These are phyloP conservation scores for Umbelopsis sp. DNA, from an alignment of 192 early-diverging fungal genomes.

Conservation along the genomic window DNA sequence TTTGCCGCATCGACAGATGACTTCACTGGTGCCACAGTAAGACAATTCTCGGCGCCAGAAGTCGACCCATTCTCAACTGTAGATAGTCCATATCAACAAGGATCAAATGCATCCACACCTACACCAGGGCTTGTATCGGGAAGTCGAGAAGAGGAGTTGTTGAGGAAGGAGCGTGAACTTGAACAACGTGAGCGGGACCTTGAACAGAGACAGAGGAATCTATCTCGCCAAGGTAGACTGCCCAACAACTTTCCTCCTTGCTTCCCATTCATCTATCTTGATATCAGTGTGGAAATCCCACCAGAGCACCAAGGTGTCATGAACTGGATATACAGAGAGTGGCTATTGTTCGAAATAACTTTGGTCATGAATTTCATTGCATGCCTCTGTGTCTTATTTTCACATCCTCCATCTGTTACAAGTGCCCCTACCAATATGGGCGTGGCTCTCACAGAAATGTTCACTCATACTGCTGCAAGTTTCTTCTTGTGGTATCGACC, in stretches of 20 bases:
- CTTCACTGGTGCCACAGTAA: constrained; percentile 22
- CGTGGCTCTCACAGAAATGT: constrained; percentile 71
- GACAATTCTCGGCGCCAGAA: constrained; percentile 22
- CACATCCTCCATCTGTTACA: constrained; percentile 61
- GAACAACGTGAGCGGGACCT: constrained; percentile 74
- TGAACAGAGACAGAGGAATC: constrained; percentile 59
- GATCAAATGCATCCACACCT: constrained; percentile 1
- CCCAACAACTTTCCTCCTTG: constrained; percentile 80
- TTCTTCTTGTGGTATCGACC: constrained; percentile 91
- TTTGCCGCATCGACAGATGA: constrained; percentile 18
- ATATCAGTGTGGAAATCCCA: constrained; percentile 76
- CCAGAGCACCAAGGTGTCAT: constrained; percentile 62
- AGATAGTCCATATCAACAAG: constrained; percentile 4
- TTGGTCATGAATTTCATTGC: constrained; percentile 79
- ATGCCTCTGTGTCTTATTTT: constrained; percentile 73
- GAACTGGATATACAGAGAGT: constrained; percentile 69
- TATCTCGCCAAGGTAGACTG: constrained; percentile 61
- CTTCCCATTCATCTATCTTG: constrained; percentile 81
- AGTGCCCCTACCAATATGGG: constrained; percentile 80
- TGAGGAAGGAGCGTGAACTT: constrained; percentile 75
- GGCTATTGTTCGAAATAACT: constrained; percentile 72
- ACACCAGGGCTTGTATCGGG: background rate
- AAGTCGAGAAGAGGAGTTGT: constrained; percentile 68
- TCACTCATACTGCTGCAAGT: constrained; percentile 73
- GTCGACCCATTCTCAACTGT: constrained; percentile 27